Percentiles rank a stretch among this genome's conserved stretches.
phyloP scores from a whole-genome alignment of 1,284 basidiomycete species.

The Ganoderma multipileum region DNA sequence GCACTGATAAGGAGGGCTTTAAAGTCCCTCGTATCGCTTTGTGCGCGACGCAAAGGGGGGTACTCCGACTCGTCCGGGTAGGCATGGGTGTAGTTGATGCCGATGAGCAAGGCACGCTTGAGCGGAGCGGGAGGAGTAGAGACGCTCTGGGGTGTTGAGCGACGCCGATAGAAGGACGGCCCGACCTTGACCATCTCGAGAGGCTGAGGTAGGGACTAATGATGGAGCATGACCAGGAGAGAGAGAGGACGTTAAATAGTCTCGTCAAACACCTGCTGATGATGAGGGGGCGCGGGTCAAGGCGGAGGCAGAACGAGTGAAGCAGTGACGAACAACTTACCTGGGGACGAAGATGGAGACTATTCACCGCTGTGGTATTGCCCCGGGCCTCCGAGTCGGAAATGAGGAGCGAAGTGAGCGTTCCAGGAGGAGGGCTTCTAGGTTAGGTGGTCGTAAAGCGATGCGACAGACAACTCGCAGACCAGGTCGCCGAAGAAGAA shows the following conservation, averaged over 20 bases:
- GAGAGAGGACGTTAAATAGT: neutral
- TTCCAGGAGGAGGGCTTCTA: neutral
- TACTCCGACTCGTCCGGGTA: neutral
- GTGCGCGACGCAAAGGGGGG: constrained; percentile 2
- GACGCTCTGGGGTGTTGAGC: constrained; percentile 7
- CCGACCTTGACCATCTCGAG: constrained; percentile 17
- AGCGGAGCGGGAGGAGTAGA: neutral
- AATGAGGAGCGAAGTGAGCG: neutral
- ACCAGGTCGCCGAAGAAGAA: neutral
- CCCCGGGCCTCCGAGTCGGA: neutral
- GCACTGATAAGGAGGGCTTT: constrained; percentile 18
- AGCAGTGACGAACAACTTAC: neutral
- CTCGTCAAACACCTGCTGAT: neutral
- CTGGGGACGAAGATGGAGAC: neutral
- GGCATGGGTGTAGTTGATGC: constrained; percentile 16
- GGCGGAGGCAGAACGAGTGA: neutral
- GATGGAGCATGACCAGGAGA: neutral
- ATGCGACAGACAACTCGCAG: neutral
- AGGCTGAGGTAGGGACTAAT: neutral
- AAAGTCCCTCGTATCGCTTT: constrained; percentile 18
- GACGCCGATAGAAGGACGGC: constrained; percentile 4
- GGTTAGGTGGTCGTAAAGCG: neutral
- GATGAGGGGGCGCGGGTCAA: neutral
- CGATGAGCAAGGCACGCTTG: constrained; percentile 23
- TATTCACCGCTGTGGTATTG: neutral